Percentiles rank a stretch among this genome's conserved stretches.
These are phyloP conservation scores for Pleurotus eryngii DNA, from an alignment of 768 basidiomycete species.

Conservation along the genomic window DNA sequence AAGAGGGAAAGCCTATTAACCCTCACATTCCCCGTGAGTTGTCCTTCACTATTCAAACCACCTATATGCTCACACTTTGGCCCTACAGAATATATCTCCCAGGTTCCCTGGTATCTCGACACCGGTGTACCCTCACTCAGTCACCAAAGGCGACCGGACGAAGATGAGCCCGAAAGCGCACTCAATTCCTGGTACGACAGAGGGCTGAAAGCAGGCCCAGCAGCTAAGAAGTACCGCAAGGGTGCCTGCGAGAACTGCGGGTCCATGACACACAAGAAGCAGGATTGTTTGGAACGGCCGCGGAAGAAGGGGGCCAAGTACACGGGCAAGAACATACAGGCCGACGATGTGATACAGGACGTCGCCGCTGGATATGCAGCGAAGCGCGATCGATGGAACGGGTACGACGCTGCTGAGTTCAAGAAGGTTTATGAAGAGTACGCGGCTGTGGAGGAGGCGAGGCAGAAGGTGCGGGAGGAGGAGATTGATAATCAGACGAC, in stretches of 20 bases:
- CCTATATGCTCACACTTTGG: too few species aligned
- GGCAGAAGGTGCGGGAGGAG: slow-evolving; percentile 90
- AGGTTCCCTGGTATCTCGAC: slow-evolving; percentile 98
- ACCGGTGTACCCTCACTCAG: slow-evolving; percentile 90
- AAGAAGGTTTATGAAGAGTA: slow-evolving; percentile 90
- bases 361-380: slow-evolving; percentile 80
- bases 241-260: slow-evolving; percentile 99
- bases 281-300: slow-evolving; percentile 95
- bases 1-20: slow-evolving; percentile 94
- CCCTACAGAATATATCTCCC: slow-evolving; percentile 99
- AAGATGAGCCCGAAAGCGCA: slow-evolving; percentile 49
- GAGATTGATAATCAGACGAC: slow-evolving; percentile 98
- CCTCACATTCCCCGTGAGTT: slow-evolving; percentile 95
- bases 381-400: slow-evolving; percentile 98
- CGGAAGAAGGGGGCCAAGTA: slow-evolving; percentile 94
- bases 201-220: slow-evolving; percentile 79
- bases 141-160: slow-evolving; percentile 85
- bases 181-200: slow-evolving; percentile 93
- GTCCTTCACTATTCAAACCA: not conserved
- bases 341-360: slow-evolving; percentile 88
- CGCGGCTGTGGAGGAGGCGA: slow-evolving; percentile 84
- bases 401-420: slow-evolving; percentile 89
- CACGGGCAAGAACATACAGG: slow-evolving; percentile 84
- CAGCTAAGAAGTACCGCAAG: slow-evolving; percentile 94
- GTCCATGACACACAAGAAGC: slow-evolving; percentile 87